Evolutionary conservation across 1,284 basidiomycete species (phyloP), one percentile per base, ranked within the genome.

Genomic region (Earliella scabrosa): DNA sequence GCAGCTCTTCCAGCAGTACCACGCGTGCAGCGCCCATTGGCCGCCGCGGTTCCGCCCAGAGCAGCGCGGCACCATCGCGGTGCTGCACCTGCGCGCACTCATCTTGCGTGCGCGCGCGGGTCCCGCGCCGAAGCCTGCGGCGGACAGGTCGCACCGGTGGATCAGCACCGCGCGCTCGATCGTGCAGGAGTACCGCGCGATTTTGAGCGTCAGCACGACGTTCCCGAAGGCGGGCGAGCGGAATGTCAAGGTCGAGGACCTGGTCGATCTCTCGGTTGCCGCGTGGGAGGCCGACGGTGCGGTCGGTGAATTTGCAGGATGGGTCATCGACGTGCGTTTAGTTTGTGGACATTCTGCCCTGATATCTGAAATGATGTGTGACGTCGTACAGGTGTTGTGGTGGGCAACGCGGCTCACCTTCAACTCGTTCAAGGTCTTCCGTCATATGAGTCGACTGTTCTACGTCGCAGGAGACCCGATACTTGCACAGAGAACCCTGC

Each of bases 351-450:
- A n/a, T n/a, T n/a, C n/a, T n/a, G n/a, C 16, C 4, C 40, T 39
- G 24, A 6, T 13, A 8, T 55, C 48, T 41, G 26, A 45, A 35
- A 46, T 52, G 16, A 49, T 49, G 34, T 52, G 52, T 46, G 47
- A 34, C 32, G 50, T 64, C 45, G 49, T 61, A 6, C 63, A 94
- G 85, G 80, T 93, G 14, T 78, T 97, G 1, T 95, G 93, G 90
- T 95, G 93, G 92, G 88, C 93, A 1, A 95, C 92, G 9, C 86
- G 88, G 18, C 81, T 94, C 21, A 97, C 95, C 0, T 97, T 97
- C 78, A 95, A 97, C 68, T 95, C 92, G 1, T 88, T 89, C 62
- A 83, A 86, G 8, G 77, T 97, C 14, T 82, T 93, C 54, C 87
- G 94, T 0, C 92, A 96, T 71, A 87, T 97, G 77, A 83, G 85